Conservation (phyloP, 2,329 filamentous ascomycete species). For the Fonsecaea erecta region DNA sequence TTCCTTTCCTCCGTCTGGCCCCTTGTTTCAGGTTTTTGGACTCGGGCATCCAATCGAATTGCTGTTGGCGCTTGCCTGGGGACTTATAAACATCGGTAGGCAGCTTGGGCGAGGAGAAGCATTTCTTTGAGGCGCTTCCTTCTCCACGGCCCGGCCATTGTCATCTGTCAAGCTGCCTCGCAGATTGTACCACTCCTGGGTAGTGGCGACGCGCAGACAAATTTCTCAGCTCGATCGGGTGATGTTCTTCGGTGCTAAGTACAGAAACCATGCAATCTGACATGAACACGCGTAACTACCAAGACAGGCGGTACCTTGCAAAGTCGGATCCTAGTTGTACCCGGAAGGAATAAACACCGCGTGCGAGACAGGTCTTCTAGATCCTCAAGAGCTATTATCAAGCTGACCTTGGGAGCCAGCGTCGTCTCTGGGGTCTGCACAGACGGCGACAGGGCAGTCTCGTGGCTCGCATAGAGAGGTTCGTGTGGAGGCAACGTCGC, state of each 20-base stretch:
- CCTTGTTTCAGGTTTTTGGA: neutral
- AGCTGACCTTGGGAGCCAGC: neutral
- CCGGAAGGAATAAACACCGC: neutral
- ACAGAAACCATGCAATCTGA: neutral
- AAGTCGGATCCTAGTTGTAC: neutral
- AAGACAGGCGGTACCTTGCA: neutral
- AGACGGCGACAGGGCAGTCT: neutral
- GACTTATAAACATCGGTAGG: neutral
- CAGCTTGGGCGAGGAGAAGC: neutral
- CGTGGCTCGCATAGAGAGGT: neutral
- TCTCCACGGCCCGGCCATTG: neutral
- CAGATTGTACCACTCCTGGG: neutral
- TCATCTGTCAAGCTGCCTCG: neutral
- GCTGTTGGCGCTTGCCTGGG: neutral
- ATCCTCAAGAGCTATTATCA: neutral
- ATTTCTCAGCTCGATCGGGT: neutral
- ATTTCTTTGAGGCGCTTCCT: neutral
- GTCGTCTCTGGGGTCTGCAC: neutral
- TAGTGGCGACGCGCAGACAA: neutral
- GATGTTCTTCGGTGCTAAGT: conserved; percentile 1
- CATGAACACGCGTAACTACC: neutral
- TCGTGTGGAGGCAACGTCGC: neutral
- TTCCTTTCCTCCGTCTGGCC: neutral
- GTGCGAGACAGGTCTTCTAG: neutral
- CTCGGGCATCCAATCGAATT: neutral